Evolutionary conservation across 1,284 basidiomycete genomes (phyloP).

Genomic region (Trichosporon sp.): DNA sequence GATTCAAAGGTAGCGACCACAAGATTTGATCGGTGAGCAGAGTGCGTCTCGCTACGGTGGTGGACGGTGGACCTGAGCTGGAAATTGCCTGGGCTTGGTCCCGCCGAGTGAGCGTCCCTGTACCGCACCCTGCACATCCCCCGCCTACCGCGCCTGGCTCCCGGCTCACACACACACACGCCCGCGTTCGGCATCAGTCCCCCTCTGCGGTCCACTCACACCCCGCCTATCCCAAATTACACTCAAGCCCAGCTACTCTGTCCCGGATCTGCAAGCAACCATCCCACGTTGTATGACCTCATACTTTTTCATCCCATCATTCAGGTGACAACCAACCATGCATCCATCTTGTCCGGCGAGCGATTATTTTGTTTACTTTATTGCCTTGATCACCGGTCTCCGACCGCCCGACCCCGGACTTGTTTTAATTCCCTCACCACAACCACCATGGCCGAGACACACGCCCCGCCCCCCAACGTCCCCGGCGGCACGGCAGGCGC

Average conservation of each 20-base stretch:
- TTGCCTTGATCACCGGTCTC: background rate
- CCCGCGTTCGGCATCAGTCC: background rate
- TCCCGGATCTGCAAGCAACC: background rate
- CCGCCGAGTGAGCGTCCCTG: background rate
- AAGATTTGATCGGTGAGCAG: background rate
- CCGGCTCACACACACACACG: background rate
- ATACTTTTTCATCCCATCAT: background rate
- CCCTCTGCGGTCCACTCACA: no score
- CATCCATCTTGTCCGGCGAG: background rate
- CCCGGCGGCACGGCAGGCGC: conserved; percentile 9
- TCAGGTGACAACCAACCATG: background rate
- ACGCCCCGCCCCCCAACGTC: conserved; percentile 8
- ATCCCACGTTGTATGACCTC: conserved; percentile 14
- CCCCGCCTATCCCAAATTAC: background rate
- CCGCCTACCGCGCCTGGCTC: background rate
- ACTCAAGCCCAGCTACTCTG: background rate
- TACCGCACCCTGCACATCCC: conserved; percentile 7
- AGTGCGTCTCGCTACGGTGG: background rate
- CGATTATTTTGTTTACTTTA: background rate
- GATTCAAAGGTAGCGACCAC: background rate
- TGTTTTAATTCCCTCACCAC: background rate
- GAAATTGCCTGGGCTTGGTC: conserved; percentile 9
- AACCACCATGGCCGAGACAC: conserved; percentile 8
- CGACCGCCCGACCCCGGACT: background rate
- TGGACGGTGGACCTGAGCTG: background rate